Evolutionary conservation across 2,329 filamentous ascomycete genomes (phyloP).

Genomic region (Aulographum hederae): DNA sequence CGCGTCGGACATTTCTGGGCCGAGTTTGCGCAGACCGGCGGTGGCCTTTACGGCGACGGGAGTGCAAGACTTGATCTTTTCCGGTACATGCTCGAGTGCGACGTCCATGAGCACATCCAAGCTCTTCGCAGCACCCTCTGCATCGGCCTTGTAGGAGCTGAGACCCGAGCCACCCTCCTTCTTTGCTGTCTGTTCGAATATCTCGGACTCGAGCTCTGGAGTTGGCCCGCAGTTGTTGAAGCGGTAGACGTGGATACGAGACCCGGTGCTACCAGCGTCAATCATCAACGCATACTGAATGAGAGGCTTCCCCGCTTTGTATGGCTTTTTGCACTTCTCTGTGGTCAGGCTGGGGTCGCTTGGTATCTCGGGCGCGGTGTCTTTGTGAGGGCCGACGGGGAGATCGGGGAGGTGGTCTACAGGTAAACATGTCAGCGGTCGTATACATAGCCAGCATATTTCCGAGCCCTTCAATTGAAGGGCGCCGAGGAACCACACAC

Average conservation of each 20-base stretch:
- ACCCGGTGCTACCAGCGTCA: slow-evolving; percentile 93
- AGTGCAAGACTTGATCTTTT: slow-evolving; percentile 77
- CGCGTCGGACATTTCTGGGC: slow-evolving; percentile 58
- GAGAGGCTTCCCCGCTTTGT: slow-evolving; percentile 75
- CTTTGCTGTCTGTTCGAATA: slow-evolving; percentile 88
- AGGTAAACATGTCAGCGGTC: neutral
- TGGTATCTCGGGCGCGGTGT: neutral
- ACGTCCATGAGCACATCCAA: slow-evolving; percentile 76
- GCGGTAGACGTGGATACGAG: slow-evolving; percentile 93
- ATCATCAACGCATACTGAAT: slow-evolving; percentile 98
- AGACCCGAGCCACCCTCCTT: slow-evolving; percentile 59
- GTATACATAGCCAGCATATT: neutral
- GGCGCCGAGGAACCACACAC: slow-evolving; percentile 1
- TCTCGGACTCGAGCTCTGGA: slow-evolving; percentile 84
- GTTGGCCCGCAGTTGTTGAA: slow-evolving; percentile 97
- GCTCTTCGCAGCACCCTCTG: slow-evolving; percentile 73
- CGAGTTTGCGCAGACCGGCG: slow-evolving; percentile 77
- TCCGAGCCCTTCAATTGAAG: neutral
- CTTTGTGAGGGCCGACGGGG: neutral
- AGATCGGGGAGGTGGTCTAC: neutral
- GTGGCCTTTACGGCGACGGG: slow-evolving; percentile 97
- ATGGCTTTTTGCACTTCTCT: slow-evolving; percentile 63
- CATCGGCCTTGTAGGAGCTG: slow-evolving; percentile 74
- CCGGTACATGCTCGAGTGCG: slow-evolving; percentile 68
- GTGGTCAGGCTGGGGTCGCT: slow-evolving; percentile 44